Conservation (phyloP, 495 filamentous ascomycete genomes). For the Apiosordaria backusii region DNA sequence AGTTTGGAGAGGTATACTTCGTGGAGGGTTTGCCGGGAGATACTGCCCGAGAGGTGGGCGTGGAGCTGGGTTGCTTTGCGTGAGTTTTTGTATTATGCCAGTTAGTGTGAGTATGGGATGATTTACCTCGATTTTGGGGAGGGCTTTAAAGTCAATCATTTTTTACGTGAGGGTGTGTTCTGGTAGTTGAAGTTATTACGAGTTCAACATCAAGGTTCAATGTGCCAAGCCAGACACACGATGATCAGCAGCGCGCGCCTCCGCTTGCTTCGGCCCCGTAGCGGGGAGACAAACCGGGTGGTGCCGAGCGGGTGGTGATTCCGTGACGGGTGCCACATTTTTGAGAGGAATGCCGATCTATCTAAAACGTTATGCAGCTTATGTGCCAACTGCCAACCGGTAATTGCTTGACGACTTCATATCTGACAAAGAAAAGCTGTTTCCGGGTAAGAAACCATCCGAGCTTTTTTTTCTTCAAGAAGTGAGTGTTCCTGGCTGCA, state of each 20-base stretch:
- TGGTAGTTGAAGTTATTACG: neutral
- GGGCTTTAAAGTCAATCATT: slow-evolving; percentile 39
- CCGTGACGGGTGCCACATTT: neutral
- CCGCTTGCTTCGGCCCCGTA: neutral
- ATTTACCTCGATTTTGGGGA: slow-evolving; percentile 49
- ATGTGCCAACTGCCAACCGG: neutral
- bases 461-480: neutral
- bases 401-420: neutral
- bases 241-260: neutral
- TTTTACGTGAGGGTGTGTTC: neutral
- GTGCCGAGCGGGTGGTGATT: neutral
- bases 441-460: neutral
- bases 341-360: neutral
- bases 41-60: slow-evolving; percentile 79
- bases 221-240: neutral
- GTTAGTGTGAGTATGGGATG: slow-evolving; percentile 29
- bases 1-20: slow-evolving; percentile 67
- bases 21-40: slow-evolving; percentile 70
- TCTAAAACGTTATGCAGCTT: neutral
- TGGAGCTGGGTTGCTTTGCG: slow-evolving; percentile 53
- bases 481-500: no score
- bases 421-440: no score
- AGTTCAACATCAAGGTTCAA: neutral
- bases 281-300: neutral
- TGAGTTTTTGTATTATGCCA: no score